Conservation (phyloP, 202 grass and related monocot genomes). For the Panicum virgatum region DNA sequence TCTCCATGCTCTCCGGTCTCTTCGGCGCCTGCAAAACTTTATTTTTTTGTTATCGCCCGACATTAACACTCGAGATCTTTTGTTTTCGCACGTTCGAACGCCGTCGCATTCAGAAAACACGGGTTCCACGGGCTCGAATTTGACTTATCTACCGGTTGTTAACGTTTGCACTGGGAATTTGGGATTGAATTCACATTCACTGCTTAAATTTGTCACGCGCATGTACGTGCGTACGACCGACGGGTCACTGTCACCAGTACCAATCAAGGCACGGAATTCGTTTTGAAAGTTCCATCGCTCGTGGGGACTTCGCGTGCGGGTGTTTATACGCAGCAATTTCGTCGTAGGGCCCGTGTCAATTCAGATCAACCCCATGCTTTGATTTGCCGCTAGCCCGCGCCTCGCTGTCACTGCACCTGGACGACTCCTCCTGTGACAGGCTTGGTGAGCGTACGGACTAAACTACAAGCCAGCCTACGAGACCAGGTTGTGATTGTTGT, state of each 20-base stretch:
- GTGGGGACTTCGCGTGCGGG: neutral
- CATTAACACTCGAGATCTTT: neutral
- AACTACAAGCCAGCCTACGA: neutral
- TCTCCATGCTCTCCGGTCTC: neutral
- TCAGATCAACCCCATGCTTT: constrained; percentile 23
- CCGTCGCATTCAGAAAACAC: neutral
- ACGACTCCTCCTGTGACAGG: neutral
- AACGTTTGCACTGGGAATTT: too few species aligned
- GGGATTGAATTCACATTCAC: neutral
- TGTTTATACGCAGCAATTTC: neutral
- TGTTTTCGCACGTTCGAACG: neutral
- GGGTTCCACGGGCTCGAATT: neutral
- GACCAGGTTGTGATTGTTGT: neutral
- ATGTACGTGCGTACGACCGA: neutral
- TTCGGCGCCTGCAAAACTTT: neutral
- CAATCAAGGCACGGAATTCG: neutral
- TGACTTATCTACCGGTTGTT: neutral
- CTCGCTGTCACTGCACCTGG: neutral
- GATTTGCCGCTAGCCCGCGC: constrained; percentile 23
- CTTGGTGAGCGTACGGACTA: neutral
- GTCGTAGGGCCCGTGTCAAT: neutral
- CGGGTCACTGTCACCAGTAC: neutral
- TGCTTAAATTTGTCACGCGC: neutral
- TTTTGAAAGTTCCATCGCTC: neutral
- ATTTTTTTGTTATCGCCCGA: too few species aligned